Percentiles rank a stretch among this genome's conserved stretches.
phyloP scores from a whole-genome alignment of 805 yeast genomes.

The Kodamaea nitidulidarum region DNA sequence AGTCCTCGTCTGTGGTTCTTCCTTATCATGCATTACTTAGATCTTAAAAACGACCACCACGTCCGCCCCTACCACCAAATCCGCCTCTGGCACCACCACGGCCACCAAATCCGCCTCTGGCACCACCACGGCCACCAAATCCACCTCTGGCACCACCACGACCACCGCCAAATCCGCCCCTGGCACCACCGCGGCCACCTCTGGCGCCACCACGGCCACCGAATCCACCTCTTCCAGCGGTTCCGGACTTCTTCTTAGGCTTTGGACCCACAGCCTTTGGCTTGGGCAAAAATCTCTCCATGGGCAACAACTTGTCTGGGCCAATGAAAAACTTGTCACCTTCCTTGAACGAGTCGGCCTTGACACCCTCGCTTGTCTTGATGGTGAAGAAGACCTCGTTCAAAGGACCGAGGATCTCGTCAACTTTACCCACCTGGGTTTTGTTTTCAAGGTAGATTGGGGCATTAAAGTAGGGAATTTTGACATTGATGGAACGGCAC shows the following conservation, averaged over 20 bases:
- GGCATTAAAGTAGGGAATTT: conserved; percentile 97
- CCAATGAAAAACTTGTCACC: conserved; percentile 97
- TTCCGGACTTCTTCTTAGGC: conserved; percentile 65
- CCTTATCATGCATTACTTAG: conserved; percentile 1
- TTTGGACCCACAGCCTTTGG: conserved; percentile 86
- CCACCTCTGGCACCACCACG: conserved; percentile 36
- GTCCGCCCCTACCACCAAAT: conserved; percentile 42
- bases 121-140: conserved; percentile 41
- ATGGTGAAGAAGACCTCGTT: conserved; percentile 98
- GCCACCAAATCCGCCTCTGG: conserved; percentile 40
- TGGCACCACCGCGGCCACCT: conserved; percentile 48
- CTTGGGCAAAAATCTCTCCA: conserved; percentile 95
- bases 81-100: conserved; percentile 44
- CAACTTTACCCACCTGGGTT: conserved; percentile 94
- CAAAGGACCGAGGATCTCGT: conserved; percentile 95
- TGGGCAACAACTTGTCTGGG: conserved; percentile 89
- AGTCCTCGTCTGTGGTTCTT: background rate
- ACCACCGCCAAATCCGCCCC: conserved; percentile 38
- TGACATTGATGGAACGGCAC: conserved; percentile 89
- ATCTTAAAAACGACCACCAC: conserved; percentile 16
- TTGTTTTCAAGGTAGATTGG: conserved; percentile 96
- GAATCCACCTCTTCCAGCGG: conserved; percentile 42
- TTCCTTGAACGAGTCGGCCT: conserved; percentile 85
- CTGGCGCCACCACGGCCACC: conserved; percentile 43
- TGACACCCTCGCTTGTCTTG: conserved; percentile 94